phyloP scores from a whole-genome alignment of 1,284 basidiomycete species.

The Hymenochaete sp. region DNA sequence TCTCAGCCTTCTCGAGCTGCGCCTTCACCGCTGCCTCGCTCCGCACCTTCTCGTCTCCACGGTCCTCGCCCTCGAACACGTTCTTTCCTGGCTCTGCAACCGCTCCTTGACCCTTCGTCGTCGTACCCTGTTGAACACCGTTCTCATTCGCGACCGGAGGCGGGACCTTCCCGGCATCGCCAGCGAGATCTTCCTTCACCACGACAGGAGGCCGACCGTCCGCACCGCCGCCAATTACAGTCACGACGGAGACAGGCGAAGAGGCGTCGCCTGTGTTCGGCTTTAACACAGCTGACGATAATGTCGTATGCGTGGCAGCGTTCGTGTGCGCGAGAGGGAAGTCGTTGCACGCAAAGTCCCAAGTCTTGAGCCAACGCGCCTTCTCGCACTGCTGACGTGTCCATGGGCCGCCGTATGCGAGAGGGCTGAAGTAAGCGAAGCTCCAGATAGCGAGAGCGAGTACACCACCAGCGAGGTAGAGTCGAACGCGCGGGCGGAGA shows the following conservation, averaged over 20 bases:
- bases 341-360: conserved; percentile 88
- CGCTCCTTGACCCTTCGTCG: conserved; percentile 11
- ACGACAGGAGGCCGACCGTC: conserved; percentile 18
- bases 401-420: conserved; percentile 85
- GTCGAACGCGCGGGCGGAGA: conserved; percentile 65
- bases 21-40: conserved; percentile 5
- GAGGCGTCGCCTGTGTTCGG: neutral
- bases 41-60: conserved; percentile 11
- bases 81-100: conserved; percentile 18
- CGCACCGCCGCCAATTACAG: conserved; percentile 15
- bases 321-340: conserved; percentile 36
- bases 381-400: conserved; percentile 71
- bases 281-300: too few species aligned
- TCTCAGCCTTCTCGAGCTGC: conserved; percentile 6
- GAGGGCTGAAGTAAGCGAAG: conserved; percentile 73
- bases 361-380: conserved; percentile 82
- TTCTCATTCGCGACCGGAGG: too few species aligned
- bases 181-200: conserved; percentile 10
- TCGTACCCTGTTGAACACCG: conserved; percentile 7
- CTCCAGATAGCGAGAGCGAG: conserved; percentile 70
- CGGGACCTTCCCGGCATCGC: conserved; percentile 10
- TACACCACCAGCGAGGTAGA: conserved; percentile 73
- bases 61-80: conserved; percentile 17
- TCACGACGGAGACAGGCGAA: conserved; percentile 4
- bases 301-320: neutral